phyloP scores from a whole-genome alignment of 129 eudicot genomes.

The Tagetes erecta region DNA sequence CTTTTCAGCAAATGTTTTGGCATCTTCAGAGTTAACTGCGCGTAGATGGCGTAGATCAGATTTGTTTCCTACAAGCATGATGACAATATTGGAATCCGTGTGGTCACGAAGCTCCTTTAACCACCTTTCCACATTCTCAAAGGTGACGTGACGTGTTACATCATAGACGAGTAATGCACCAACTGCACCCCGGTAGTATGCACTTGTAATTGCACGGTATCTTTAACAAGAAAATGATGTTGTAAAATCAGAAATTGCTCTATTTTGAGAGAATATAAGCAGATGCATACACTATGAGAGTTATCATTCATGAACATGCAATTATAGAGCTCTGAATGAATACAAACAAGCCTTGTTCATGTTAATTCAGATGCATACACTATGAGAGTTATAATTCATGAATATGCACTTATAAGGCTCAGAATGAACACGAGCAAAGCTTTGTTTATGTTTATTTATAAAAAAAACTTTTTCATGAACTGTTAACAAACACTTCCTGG shows the following conservation, averaged over 20 bases:
- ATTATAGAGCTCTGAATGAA: too few species aligned
- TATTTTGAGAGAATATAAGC: neutral
- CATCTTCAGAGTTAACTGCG: conserved; percentile 66
- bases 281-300: conserved; percentile 1
- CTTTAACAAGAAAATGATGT: conserved; percentile 25
- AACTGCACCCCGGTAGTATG: conserved; percentile 79
- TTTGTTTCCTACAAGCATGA: conserved; percentile 83
- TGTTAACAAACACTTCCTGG: too few species aligned
- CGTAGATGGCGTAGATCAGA: conserved; percentile 69
- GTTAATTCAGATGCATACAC: too few species aligned
- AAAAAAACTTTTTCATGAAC: too few species aligned
- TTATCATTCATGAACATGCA: neutral
- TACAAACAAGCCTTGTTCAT: too few species aligned
- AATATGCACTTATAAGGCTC: neutral
- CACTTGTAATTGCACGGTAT: conserved; percentile 81
- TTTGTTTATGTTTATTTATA: too few species aligned
- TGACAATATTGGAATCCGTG: conserved; percentile 67
- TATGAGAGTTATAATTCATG: neutral
- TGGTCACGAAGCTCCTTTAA: conserved; percentile 77
- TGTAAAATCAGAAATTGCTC: neutral
- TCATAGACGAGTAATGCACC: conserved; percentile 76
- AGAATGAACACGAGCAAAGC: too few species aligned
- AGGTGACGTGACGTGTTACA: conserved; percentile 68
- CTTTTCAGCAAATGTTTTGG: conserved; percentile 58
- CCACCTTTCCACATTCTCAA: conserved; percentile 80